Evolutionary conservation across 2,329 filamentous ascomycete species (phyloP).

Genomic region (Aphanoascus verrucosus): DNA sequence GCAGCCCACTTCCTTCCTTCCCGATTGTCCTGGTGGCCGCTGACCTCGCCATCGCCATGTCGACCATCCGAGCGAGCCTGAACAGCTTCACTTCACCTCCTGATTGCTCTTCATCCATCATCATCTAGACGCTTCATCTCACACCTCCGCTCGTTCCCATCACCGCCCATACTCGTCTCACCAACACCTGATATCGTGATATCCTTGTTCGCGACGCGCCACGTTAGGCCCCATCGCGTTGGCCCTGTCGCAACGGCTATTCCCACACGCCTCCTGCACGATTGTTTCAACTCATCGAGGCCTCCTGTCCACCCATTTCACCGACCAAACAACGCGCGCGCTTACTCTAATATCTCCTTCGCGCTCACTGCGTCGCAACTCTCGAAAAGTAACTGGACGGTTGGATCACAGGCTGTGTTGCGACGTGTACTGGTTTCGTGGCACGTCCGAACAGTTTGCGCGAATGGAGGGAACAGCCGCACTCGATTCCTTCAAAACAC

Average conservation of each 20-base stretch:
- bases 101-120: not conserved
- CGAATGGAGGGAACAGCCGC: constrained; percentile 9
- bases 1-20: constrained; percentile 8
- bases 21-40: constrained; percentile 1
- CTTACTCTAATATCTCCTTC: not conserved
- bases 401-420: not conserved
- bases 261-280: constrained; percentile 1
- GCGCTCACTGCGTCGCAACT: not conserved
- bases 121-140: not conserved
- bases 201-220: constrained; percentile 6
- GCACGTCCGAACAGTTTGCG: constrained; percentile 7
- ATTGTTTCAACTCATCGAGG: constrained; percentile 5
- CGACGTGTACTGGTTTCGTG: constrained; percentile 5
- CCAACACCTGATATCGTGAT: not conserved
- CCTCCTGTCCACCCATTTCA: not conserved
- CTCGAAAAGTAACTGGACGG: not conserved
- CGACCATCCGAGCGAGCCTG: not conserved
- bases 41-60: constrained; percentile 6
- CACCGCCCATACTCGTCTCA: not conserved
- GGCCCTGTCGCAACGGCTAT: not conserved
- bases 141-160: not conserved
- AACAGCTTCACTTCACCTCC: not conserved
- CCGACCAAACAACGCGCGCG: not conserved
- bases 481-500: not conserved
- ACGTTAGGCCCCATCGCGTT: not conserved